Base-by-base conservation (phyloP, 176 grass and related monocot genomes). In the Urochloa ruziziensis region DNA sequence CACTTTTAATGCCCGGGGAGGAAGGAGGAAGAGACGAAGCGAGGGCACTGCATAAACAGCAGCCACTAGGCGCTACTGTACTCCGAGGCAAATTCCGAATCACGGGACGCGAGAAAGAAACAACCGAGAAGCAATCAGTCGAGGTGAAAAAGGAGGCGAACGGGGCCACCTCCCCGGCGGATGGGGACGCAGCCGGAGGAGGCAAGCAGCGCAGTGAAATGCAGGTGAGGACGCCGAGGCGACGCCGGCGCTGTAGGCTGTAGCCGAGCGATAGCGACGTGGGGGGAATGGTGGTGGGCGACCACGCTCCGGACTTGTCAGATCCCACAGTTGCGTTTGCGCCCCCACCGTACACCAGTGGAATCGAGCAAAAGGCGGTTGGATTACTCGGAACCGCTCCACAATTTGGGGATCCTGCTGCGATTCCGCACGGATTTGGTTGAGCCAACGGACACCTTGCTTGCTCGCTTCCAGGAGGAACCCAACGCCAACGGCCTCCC, bases 31-130 rank as follows among this genome's bases (percentile, higher is more conserved):
- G 46, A 47, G 66, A 43, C 80, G 80, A 70, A 10, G 29, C 62
- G 46, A 70, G 44, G 30, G 80, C 6, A 23, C 33, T 21, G 4
- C 48, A 30, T 44, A 21, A 56, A n/a, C 61, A 54, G 60, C 15
- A 3, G 70, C 23, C 43, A 37, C 33, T 60, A 52, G 24, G 53
- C 48, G 29, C 46, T 67, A 56, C 46, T 76, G 65, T 2, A 2
- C 33, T 77, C 73, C 73, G 72, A 58, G 13, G 23, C 37, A 78
- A 54, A 78, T 34, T 71, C 17, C 37, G 70, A 54, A 78, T 46
- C 82, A 43, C 72, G 77, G 67, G 53, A 47, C n/a, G 15, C 15
- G n/a, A 19, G 21, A 70, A 15, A 59, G 24, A 47, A 64, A 75
- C 52, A 76, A 36, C 13, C 70, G n/a, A 58, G 32, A 35, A 75